phyloP scores from a whole-genome alignment of 345 rosid species.

The Odontarrhena argentea region DNA sequence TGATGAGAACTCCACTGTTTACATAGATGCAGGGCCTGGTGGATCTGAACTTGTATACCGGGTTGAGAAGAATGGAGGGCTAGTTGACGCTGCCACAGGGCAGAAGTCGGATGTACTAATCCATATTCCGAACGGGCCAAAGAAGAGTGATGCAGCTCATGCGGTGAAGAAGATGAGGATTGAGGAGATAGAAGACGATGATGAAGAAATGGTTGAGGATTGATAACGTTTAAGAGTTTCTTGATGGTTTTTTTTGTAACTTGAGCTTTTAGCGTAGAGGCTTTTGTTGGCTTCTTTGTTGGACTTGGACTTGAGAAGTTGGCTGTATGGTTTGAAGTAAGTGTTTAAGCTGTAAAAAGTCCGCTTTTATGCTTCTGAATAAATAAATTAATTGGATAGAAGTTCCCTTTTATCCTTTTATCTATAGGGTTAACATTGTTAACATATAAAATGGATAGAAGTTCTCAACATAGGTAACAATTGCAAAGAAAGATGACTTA shows the following conservation, averaged over 20 bases:
- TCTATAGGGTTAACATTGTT: too few species aligned
- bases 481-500: too few species aligned
- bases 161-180: slow-evolving; percentile 93
- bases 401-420: too few species aligned
- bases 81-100: slow-evolving; percentile 74
- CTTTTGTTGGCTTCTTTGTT: slow-evolving; percentile 10
- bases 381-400: neutral
- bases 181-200: slow-evolving; percentile 68
- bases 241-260: neutral
- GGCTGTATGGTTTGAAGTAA: too few species aligned
- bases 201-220: slow-evolving; percentile 53
- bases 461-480: too few species aligned
- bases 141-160: slow-evolving; percentile 63
- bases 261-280: neutral
- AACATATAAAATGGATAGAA: too few species aligned
- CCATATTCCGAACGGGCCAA: slow-evolving; percentile 49
- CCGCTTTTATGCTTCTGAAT: neutral
- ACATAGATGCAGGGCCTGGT: slow-evolving; percentile 56
- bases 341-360: slow-evolving; percentile 4
- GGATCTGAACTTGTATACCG: slow-evolving; percentile 53
- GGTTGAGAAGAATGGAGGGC: slow-evolving; percentile 78
- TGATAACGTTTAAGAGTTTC: slow-evolving; percentile 8
- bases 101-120: slow-evolving; percentile 70
- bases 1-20: slow-evolving; percentile 81
- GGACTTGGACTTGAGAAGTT: neutral